Conservation (phyloP, 352 stramenopile genomes). For the Sclerospora graminicola region DNA sequence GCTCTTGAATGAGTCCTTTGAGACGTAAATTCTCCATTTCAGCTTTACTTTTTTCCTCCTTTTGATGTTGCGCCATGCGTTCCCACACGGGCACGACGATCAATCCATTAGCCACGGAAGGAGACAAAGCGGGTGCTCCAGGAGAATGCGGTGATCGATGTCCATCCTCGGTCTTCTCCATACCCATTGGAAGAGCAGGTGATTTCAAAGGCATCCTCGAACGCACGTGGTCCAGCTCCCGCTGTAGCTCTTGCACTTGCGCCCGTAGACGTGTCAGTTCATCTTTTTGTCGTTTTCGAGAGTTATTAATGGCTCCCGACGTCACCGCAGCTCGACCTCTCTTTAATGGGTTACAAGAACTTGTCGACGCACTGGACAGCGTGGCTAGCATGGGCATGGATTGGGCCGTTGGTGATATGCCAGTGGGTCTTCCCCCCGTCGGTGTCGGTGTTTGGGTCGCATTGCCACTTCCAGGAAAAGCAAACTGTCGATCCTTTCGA, state of each 20-base stretch:
- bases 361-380: neutral
- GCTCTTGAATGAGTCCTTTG: constrained; percentile 40
- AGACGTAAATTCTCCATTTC: constrained; percentile 64
- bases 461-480: constrained; percentile 11
- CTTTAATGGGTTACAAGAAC: constrained; percentile 9
- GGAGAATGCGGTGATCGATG: neutral
- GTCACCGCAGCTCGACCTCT: constrained; percentile 1
- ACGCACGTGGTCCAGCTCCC: constrained; percentile 32
- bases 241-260: constrained; percentile 48
- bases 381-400: constrained; percentile 3
- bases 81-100: constrained; percentile 38
- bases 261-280: constrained; percentile 35
- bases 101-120: constrained; percentile 1
- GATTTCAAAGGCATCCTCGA: constrained; percentile 15
- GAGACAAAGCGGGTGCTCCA: constrained; percentile 7
- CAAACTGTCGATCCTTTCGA: constrained; percentile 9
- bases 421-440: constrained; percentile 2
- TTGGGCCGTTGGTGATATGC: constrained; percentile 4
- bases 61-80: constrained; percentile 51
- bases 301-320: constrained; percentile 29
- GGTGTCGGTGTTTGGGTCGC: constrained; percentile 1
- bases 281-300: constrained; percentile 45
- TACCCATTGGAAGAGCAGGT: neutral
- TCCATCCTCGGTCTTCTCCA: neutral
- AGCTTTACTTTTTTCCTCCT: constrained; percentile 52